phyloP scores from a whole-genome alignment of 129 eudicot genomes.

The Tagetes erecta region DNA sequence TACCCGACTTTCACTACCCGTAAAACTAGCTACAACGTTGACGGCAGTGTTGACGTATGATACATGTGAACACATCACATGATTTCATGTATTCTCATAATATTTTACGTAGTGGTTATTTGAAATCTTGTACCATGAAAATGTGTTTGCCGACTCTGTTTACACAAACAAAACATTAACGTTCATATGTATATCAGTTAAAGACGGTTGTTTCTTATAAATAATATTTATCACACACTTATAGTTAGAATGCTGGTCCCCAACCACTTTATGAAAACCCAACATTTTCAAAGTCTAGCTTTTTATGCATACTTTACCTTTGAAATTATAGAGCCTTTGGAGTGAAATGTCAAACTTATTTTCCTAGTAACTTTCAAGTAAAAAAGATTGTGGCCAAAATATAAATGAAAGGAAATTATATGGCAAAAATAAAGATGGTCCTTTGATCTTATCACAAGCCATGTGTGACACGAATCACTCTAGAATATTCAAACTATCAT shows the following conservation, averaged over 20 bases:
- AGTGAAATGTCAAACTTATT: background rate
- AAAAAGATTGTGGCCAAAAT: conserved; percentile 1
- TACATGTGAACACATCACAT: too few relatives aligned
- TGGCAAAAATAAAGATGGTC: conserved; percentile 15
- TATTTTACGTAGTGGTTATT: too few relatives aligned
- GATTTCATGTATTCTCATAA: too few relatives aligned
- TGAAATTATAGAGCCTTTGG: background rate
- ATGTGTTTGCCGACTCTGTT: too few relatives aligned
- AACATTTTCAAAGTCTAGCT: background rate
- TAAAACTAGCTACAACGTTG: too few relatives aligned
- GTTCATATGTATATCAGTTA: too few relatives aligned
- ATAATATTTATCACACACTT: too few relatives aligned
- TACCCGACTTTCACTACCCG: too few relatives aligned
- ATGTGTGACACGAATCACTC: conserved; percentile 51
- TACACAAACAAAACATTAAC: too few relatives aligned
- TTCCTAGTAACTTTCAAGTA: conserved; percentile 12
- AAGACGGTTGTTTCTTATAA: too few relatives aligned
- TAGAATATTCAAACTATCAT: conserved; percentile 60
- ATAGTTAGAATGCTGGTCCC: background rate
- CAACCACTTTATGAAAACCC: background rate
- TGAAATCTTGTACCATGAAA: too few relatives aligned
- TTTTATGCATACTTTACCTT: background rate
- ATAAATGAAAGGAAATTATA: conserved; percentile 1
- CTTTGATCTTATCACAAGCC: conserved; percentile 60
- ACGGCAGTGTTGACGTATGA: too few relatives aligned